Conservation (phyloP, 495 filamentous ascomycete species). For the Hyaloscypha variabilis region DNA sequence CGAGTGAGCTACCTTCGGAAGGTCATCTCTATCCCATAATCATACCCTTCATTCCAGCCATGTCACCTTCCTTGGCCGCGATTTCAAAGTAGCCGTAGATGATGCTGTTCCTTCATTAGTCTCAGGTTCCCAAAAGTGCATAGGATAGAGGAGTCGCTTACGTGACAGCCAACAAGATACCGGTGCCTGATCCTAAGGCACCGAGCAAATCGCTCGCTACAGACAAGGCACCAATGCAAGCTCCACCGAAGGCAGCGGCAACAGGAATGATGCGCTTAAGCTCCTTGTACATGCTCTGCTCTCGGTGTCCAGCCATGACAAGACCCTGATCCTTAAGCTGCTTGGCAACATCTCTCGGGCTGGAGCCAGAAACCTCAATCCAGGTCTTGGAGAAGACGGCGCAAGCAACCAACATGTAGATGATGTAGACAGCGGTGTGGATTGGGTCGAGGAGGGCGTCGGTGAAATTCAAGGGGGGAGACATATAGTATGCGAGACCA, state of each 20-base stretch:
- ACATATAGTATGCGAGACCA: slow-evolving; percentile 99
- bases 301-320: slow-evolving; percentile 98
- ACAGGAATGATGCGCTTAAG: slow-evolving; percentile 98
- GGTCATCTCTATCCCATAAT: slow-evolving; percentile 57
- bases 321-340: slow-evolving; percentile 99
- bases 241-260: slow-evolving; percentile 97
- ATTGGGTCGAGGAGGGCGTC: slow-evolving; percentile 95
- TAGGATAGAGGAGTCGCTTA: slow-evolving; percentile 59
- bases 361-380: slow-evolving; percentile 98
- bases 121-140: background rate
- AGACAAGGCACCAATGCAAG: slow-evolving; percentile 96
- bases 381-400: slow-evolving; percentile 99
- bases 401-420: slow-evolving; percentile 96
- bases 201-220: slow-evolving; percentile 95
- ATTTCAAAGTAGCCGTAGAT: slow-evolving; percentile 99
- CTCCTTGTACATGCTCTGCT: slow-evolving; percentile 99
- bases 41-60: slow-evolving; percentile 89
- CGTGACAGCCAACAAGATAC: slow-evolving; percentile 98
- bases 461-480: slow-evolving; percentile 94
- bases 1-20: background rate
- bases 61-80: slow-evolving; percentile 96
- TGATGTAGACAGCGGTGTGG: slow-evolving; percentile 93
- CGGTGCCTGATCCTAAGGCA: slow-evolving; percentile 94
- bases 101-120: slow-evolving; percentile 62
- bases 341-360: slow-evolving; percentile 98